phyloP scores from a whole-genome alignment of 2,329 filamentous ascomycete species.

The Sclerotinia minor region DNA sequence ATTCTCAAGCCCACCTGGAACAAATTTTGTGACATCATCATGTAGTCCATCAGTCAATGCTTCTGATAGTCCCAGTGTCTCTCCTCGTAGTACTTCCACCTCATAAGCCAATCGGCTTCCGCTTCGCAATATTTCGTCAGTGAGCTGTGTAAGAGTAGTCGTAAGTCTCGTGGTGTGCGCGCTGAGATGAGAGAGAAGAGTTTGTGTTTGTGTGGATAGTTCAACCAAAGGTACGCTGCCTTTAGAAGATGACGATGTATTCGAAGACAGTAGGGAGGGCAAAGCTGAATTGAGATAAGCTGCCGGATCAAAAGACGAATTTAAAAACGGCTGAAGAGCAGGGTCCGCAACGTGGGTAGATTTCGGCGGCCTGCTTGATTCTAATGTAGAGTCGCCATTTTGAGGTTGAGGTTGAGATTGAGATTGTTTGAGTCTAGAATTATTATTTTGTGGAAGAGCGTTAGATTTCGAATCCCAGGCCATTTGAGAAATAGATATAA shows the following conservation, averaged over 20 bases:
- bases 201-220: slow-evolving; percentile 77
- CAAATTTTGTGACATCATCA: slow-evolving; percentile 71
- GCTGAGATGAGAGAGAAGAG: slow-evolving; percentile 82
- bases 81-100: slow-evolving; percentile 88
- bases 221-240: slow-evolving; percentile 62
- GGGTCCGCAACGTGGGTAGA: slow-evolving; percentile 69
- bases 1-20: slow-evolving; percentile 51
- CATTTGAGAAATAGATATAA: slow-evolving; percentile 27
- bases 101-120: slow-evolving; percentile 89
- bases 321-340: slow-evolving; percentile 72
- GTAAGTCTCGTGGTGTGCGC: slow-evolving; percentile 84
- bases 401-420: slow-evolving; percentile 22
- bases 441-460: slow-evolving; percentile 36
- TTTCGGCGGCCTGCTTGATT: slow-evolving; percentile 35
- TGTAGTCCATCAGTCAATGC: slow-evolving; percentile 70
- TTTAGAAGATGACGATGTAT: slow-evolving; percentile 38
- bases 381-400: slow-evolving; percentile 14
- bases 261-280: slow-evolving; percentile 58
- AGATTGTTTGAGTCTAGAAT: slow-evolving; percentile 26
- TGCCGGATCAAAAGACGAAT: slow-evolving; percentile 75
- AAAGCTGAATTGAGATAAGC: slow-evolving; percentile 81
- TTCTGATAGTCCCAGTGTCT: slow-evolving; percentile 79
- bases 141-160: slow-evolving; percentile 79
- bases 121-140: slow-evolving; percentile 90
- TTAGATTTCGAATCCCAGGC: slow-evolving; percentile 39